Percentiles rank a stretch among this genome's conserved stretches.
phyloP scores from a whole-genome alignment of 2,329 filamentous ascomycete genomes.

The Cordyceps farinosa region DNA sequence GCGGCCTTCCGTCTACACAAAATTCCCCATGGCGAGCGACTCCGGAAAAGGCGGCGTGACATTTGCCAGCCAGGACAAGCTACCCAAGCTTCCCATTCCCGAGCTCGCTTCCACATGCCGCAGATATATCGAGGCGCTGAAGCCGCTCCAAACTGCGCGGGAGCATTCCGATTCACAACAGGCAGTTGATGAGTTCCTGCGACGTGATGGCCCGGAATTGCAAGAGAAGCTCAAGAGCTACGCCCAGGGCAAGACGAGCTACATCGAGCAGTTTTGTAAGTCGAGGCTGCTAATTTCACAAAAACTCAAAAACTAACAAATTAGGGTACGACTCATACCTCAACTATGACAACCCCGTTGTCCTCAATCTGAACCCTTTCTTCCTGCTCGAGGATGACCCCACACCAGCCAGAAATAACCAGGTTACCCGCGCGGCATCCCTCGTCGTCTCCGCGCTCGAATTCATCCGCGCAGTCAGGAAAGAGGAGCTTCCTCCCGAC shows the following conservation, averaged over 20 bases:
- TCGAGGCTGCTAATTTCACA: conserved; percentile 21
- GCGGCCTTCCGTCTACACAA: conserved; percentile 30
- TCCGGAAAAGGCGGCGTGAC: conserved; percentile 70
- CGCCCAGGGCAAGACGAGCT: conserved; percentile 85
- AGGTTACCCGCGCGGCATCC: conserved; percentile 90
- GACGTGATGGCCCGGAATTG: conserved; percentile 73
- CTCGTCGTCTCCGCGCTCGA: conserved; percentile 85
- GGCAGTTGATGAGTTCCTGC: conserved; percentile 80
- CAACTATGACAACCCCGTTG: conserved; percentile 96
- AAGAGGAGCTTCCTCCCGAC: conserved; percentile 89
- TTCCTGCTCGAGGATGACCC: conserved; percentile 97
- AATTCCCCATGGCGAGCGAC: conserved; percentile 52
- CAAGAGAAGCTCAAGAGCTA: conserved; percentile 90
- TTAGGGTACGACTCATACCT: conserved; percentile 97
- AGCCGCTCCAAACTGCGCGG: conserved; percentile 73
- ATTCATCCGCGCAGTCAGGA: conserved; percentile 88
- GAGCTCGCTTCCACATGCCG: conserved; percentile 74
- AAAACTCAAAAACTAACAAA: background rate
- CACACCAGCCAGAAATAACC: conserved; percentile 92
- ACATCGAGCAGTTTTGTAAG: conserved; percentile 98
- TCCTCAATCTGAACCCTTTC: conserved; percentile 96
- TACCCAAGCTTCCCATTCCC: conserved; percentile 90
- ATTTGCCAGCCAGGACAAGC: conserved; percentile 80
- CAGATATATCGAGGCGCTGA: conserved; percentile 75
- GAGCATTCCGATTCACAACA: conserved; percentile 80